Base-by-base conservation (phyloP, 1,284 basidiomycete genomes). In the Chalciporus sp. region DNA sequence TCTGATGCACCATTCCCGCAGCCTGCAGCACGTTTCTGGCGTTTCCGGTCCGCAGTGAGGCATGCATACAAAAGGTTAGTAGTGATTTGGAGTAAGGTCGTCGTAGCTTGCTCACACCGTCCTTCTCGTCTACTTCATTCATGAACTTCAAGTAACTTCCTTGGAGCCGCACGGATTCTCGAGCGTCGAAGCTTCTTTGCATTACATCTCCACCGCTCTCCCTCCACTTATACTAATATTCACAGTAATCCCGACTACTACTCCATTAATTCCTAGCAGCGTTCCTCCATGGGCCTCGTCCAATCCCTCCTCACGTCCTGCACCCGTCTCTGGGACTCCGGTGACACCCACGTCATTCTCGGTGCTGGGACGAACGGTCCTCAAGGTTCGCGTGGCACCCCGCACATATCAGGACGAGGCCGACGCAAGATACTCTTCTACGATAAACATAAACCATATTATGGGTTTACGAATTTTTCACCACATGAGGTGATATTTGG, bases 381-480 rank as follows among this genome's bases (percentile, higher is more conserved):
- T 39, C 37, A 19, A 19, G 37, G 37, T 39, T 39, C 11, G 8
- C 37, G 37, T 17, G 37, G 37, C 10, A 39, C 37, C 2, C 37
- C 37, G 4, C 37, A 39, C 37, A 39, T 39, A 1, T 39, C 37
- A 17, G 17, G 37, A n/a, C 37, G 37, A 3, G n/a, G 37, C 4
- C n/a, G 37, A 11, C 65, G 63, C 1, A 73, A 69, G 26, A 76
- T 85, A 35, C 62, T 82, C 20, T 85, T 85, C 64, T 85, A 85
- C 62, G 74, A 85, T 46, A 84, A 79, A 61, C 68, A 77, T 45
- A 75, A 84, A 50, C 83, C 82, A 1, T 74, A 83, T 58, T 85
- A 86, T 58, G 83, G 82, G 12, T 85, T 86, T 60, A 86, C 84
- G 7, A 86, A 86, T 59, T 86, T 86, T 61, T 85, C 85, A 1